Percentiles rank a stretch among this genome's conserved stretches.
These are phyloP conservation scores for Cordyceps cateniannulata DNA, from an alignment of 2,329 filamentous ascomycete genomes.

Conservation along the genomic window DNA sequence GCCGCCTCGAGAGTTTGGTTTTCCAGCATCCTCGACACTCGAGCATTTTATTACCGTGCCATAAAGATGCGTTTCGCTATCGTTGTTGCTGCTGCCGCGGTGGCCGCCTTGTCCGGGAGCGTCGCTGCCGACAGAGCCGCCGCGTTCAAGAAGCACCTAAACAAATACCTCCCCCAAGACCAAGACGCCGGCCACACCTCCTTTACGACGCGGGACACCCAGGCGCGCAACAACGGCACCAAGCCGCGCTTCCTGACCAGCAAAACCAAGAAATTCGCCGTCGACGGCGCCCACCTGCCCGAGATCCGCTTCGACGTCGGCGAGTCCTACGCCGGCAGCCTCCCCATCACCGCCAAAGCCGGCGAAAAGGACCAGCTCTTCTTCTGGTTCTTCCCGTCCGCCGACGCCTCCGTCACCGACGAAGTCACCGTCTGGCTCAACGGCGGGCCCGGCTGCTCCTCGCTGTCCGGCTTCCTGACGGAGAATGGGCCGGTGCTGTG, in stretches of 20 bases:
- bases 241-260: background rate
- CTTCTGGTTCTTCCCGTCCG: slow-evolving; percentile 62
- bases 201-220: background rate
- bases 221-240: background rate
- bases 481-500: slow-evolving; percentile 71
- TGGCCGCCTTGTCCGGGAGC: background rate
- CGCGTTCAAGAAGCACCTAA: background rate
- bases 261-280: slow-evolving; percentile 41
- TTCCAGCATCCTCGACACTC: background rate
- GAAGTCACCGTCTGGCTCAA: slow-evolving; percentile 60
- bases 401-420: slow-evolving; percentile 41
- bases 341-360: slow-evolving; percentile 47
- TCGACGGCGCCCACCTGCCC: slow-evolving; percentile 59
- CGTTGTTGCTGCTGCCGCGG: background rate
- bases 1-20: no score
- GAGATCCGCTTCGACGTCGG: slow-evolving; percentile 64
- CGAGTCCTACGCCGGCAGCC: slow-evolving; percentile 57
- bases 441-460: slow-evolving; percentile 51
- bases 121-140: background rate
- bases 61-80: background rate
- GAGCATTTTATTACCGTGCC: background rate
- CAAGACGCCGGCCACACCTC: no score
- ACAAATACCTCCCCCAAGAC: background rate
- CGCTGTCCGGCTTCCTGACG: slow-evolving; percentile 62
- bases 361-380: slow-evolving; percentile 49